Evolutionary conservation across 176 grass and related monocot species (phyloP).

Genomic region (Juncus effusus): DNA sequence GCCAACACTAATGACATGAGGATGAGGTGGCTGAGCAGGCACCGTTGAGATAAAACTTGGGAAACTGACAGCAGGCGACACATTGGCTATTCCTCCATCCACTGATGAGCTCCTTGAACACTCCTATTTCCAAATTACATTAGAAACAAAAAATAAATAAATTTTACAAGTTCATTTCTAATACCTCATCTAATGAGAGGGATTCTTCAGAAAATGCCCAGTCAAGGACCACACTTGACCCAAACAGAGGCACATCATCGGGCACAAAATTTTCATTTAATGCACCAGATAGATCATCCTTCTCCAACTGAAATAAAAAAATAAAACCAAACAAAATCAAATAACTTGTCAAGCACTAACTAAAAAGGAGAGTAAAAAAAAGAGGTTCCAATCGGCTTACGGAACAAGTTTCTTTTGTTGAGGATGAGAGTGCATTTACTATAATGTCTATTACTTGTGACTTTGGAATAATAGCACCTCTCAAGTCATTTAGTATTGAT

Average conservation of each 20-base stretch:
- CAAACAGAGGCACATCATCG: constrained; percentile 84
- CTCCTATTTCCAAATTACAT: constrained; percentile 39
- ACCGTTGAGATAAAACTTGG: constrained; percentile 55
- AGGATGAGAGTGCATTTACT: constrained; percentile 44
- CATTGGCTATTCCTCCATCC: constrained; percentile 57
- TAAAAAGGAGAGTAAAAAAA: no score
- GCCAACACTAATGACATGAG: constrained; percentile 81
- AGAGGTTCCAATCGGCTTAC: not conserved
- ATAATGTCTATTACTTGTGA: constrained; percentile 62
- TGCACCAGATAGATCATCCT: constrained; percentile 49
- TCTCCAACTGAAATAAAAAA: constrained; percentile 44
- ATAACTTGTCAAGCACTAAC: not conserved
- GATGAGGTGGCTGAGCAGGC: constrained; percentile 42
- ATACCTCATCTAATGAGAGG: constrained; percentile 89
- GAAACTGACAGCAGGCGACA: constrained; percentile 65
- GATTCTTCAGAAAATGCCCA: constrained; percentile 97
- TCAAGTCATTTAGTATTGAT: constrained; percentile 57
- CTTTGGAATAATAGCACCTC: constrained; percentile 42
- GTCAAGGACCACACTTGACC: constrained; percentile 58
- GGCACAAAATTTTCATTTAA: constrained; percentile 68
- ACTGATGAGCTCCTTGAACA: constrained; percentile 89
- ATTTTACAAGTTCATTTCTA: no score
- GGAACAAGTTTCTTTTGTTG: constrained; percentile 52
- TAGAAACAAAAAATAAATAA: no score
- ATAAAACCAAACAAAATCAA: constrained; percentile 25